phyloP scores from a whole-genome alignment of 2,329 filamentous ascomycete species.

The Akanthomyces uredinophilus region DNA sequence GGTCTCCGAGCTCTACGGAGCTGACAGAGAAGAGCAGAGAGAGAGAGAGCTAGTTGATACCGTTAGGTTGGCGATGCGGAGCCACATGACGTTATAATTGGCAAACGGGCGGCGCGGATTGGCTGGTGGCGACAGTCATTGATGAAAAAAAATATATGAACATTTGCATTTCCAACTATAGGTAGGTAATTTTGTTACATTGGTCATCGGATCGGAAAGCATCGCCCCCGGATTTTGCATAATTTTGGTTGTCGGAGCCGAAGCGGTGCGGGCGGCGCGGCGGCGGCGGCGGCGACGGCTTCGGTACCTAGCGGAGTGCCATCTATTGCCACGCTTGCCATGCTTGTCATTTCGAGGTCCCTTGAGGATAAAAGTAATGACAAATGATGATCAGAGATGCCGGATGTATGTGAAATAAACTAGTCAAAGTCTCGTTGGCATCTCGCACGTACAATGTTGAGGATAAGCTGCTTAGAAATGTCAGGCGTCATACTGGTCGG shows the following conservation, averaged over 20 bases:
- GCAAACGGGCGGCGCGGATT: neutral
- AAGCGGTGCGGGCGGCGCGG: too few relatives aligned
- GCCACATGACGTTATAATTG: slow-evolving; percentile 2
- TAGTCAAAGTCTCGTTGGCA: too few relatives aligned
- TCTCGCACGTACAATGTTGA: neutral
- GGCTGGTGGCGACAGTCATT: neutral
- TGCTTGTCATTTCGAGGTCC: too few relatives aligned
- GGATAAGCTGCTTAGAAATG: neutral
- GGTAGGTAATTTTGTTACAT: neutral
- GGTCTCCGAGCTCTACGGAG: neutral
- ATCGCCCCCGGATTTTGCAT: neutral
- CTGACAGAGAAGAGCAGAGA: neutral
- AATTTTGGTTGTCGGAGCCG: neutral
- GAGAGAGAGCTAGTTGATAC: neutral
- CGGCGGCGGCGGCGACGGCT: too few relatives aligned
- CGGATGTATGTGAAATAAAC: too few relatives aligned
- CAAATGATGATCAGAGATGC: too few relatives aligned
- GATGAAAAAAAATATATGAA: neutral
- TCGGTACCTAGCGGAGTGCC: too few relatives aligned
- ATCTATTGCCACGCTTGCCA: too few relatives aligned
- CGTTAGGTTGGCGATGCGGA: neutral
- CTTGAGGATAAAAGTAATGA: too few relatives aligned
- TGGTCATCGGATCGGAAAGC: neutral
- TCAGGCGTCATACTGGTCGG: neutral
- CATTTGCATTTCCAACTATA: neutral